A percentile compares a stretch with the other conserved stretches of the same genome.
phyloP scores from a whole-genome alignment of 129 eudicot genomes.

The Oenanthe sinensis region DNA sequence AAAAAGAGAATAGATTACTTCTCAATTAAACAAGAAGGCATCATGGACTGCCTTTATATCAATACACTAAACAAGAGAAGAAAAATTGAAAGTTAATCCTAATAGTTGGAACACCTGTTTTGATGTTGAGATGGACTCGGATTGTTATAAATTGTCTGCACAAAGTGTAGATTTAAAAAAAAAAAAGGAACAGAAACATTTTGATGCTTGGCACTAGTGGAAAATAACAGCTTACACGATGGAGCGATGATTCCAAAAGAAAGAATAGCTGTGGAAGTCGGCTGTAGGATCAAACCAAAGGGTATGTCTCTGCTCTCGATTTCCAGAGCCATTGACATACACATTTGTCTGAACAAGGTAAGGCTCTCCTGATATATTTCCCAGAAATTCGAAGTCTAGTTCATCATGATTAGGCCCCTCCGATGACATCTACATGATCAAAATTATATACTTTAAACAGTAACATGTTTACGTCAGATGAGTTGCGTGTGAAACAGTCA shows the following conservation, averaged over 20 bases:
- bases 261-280: slow-evolving; percentile 30
- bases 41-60: background rate
- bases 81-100: background rate
- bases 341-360: slow-evolving; percentile 33
- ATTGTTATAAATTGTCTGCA: background rate
- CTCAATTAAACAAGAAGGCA: background rate
- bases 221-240: slow-evolving; percentile 15
- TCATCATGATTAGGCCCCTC: slow-evolving; percentile 27
- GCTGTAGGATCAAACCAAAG: slow-evolving; percentile 33
- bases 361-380: slow-evolving; percentile 31
- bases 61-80: background rate
- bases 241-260: slow-evolving; percentile 33
- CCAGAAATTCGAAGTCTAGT: slow-evolving; percentile 34
- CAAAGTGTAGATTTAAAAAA: background rate
- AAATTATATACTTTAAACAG: background rate
- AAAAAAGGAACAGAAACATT: background rate
- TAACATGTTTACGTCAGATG: background rate
- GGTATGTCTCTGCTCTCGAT: slow-evolving; percentile 32
- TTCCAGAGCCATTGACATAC: slow-evolving; percentile 27
- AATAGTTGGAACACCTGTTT: background rate
- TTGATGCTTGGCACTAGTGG: background rate
- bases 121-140: background rate
- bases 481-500: background rate
- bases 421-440: slow-evolving; percentile 24
- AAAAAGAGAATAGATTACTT: background rate